Base-by-base conservation (phyloP, 2,329 filamentous ascomycete genomes). In the Drechslera avenae region DNA sequence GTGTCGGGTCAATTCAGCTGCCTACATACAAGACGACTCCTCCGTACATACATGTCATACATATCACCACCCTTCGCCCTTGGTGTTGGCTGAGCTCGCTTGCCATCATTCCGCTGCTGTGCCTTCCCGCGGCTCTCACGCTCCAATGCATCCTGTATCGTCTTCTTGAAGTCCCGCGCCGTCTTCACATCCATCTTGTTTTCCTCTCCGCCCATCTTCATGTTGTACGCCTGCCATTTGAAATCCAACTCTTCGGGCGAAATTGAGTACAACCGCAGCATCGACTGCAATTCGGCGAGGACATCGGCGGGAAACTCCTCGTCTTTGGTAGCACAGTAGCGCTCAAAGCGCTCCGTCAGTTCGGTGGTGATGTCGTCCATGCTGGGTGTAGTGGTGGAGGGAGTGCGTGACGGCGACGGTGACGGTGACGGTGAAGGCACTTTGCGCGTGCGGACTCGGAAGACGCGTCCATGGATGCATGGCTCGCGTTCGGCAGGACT, bases 201-300 rank as follows among this genome's bases (percentile, higher is more conserved):
- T 50, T 91, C 88, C 49, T 95, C 90, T 39, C 85, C 78, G 18
- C 92, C 90, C 86, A 97, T 91, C 75, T 93, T 96, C 71, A 99
- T 88, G 74, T 89, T 92, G 80, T 97, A 97, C 0, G 91, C 93
- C 74, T 99, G 94, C 94, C 94, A 99, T 81, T 97, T 97, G 84
- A 91, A 97, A 75, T 91, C 97, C 19, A 97, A 81, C 71, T 97
- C 94, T 72, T 97, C 87, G 28, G 86, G 81, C 13, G 86, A 84
- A 54, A 97, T 83, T 39, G 85, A 86, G 75, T 97, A 90, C 53
- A 97, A 81, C 46, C 87, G 86, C 77, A 94, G 83, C 71, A 96
- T 95, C 51, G 91, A 95, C 69, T 88, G 83, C 60, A 99, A 80
- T 76, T 97, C 92, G 45, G 82, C 78, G 58, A 91, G 78, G 50